Evolutionary conservation across 2,329 filamentous ascomycete genomes (phyloP), one percentile per base, ranked within the genome.

Genomic region (Penicillium crustosum): DNA sequence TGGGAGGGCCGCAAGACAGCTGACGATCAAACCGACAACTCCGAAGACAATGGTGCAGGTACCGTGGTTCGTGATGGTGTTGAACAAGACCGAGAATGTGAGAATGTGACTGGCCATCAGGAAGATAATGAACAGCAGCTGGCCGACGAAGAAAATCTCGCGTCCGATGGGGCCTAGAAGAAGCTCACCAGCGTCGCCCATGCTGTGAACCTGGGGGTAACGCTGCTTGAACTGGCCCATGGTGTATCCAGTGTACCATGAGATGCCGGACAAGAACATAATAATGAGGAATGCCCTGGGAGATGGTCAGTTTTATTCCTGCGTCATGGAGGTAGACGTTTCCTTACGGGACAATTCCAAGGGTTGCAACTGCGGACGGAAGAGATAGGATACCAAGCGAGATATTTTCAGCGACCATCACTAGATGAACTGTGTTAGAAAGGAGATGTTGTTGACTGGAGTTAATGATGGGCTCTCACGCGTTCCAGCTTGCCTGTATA

Each of bases 51-150:
- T 83, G 13, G 84, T 85, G 72, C 86, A 89, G 1, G 81, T 79
- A 0, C 79, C 82, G 59, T 87, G 80, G 5, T 82, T 73, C 7
- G 84, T 85, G 48, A 90, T 76, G 53, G 81, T 84, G 63, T 85
- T 85, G 69, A 89, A 82, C 66, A 86, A 85, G 64, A 89, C 86
- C 25, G 82, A 81, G 61, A 89, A 89, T 0, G 86, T 88, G 58
- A 89, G 76, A 57, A 88, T 80, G 72, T 90, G 88, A 13, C 86
- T 87, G 44, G 82, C 86, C 71, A 87, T 85, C 61, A 88, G 81
- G 75, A 90, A 88, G 60, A 87, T 76, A 45, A 89, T 77, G 70
- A 89, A 83, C 12, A 89, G 73, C 4, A 82, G 73, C 62, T 88
- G 86, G 63, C 83, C 85, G 61, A 78, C 73, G 36, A 84, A 86